Evolutionary conservation across 2,329 filamentous ascomycete species (phyloP), one percentile per base, ranked within the genome.

Genomic region (Alternaria atra): DNA sequence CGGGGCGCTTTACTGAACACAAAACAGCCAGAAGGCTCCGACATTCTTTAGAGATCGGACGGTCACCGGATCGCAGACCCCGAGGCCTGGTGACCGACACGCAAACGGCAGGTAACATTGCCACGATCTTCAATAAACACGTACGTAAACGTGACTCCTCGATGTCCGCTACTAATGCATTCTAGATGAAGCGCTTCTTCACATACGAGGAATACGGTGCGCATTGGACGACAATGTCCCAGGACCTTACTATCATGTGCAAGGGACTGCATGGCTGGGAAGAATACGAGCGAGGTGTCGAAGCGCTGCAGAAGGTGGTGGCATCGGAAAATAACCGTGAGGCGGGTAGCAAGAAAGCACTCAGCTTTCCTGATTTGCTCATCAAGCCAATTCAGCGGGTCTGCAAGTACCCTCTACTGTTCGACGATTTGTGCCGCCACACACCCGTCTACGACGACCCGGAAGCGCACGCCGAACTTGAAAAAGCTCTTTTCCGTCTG

Each of bases 381-480:
- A 93, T 97, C 68, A 98, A 98, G 92, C 95, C 94, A 0, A 94
- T 97, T 20, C 94, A 99, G 79, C 87, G 94, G 56, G 87, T 97
- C 23, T 97, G 93, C 82, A 93, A 91, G 80, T 98, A 98, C 73
- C 93, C 93, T 10, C 83, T 99, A 4, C 83, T 98, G 2, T 94
- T 98, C 72, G 85, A 89, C 5, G 93, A 97, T 71, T 84, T 99
- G 8, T 84, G 94, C 61, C 94, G 91, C 71, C 86, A 90, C 67
- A 97, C 94, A 0, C 92, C 93, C 2, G 91, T 92, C 1, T 89
- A 87, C 56, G 94, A 98, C 73, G 96, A 93, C 71, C 93, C 93
- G 0, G 88, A 88, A 62, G 90, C 93, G 1, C 91, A 97, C 77
- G 88, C 90, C 75, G 90, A 92, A 54, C 87, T 98, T 17, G 89